A percentile compares a stretch with the other conserved stretches of the same genome.
These are phyloP conservation scores for Drosera spatulata DNA, from an alignment of 179 eudicot genomes.

Conservation along the genomic window DNA sequence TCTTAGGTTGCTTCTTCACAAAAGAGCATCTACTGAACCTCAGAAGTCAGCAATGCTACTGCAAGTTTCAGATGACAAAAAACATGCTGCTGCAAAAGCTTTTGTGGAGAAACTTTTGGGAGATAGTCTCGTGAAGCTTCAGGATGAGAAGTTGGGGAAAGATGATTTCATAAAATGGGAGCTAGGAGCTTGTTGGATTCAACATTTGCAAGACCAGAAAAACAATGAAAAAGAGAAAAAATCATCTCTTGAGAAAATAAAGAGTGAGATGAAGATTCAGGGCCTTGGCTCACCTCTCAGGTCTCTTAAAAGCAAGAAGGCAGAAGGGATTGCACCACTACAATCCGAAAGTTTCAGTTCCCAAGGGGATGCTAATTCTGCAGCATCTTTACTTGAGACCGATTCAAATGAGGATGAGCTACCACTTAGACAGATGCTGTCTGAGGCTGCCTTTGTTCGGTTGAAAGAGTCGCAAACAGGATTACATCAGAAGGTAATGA, in stretches of 20 bases:
- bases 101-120: constrained; percentile 66
- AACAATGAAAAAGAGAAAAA: constrained; percentile 82
- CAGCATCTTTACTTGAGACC: constrained; percentile 21
- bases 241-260: constrained; percentile 51
- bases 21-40: constrained; percentile 37
- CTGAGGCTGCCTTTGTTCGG: constrained; percentile 80
- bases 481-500: constrained; percentile 80
- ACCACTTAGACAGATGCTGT: constrained; percentile 50
- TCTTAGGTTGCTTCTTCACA: constrained; percentile 86
- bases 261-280: constrained; percentile 88
- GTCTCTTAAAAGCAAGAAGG: constrained; percentile 81
- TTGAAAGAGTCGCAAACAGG: constrained; percentile 89
- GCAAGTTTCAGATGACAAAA: constrained; percentile 34
- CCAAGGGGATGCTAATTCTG: constrained; percentile 18
- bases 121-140: constrained; percentile 66
- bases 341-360: constrained; percentile 28
- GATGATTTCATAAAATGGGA: constrained; percentile 86
- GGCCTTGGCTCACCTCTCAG: constrained; percentile 92
- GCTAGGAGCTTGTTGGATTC: constrained; percentile 99
- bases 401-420: constrained; percentile 44
- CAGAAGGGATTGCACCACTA: constrained; percentile 31
- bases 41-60: constrained; percentile 24
- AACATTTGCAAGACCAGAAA: constrained; percentile 94
- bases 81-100: constrained; percentile 32
- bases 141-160: constrained; percentile 49